Percentiles rank a stretch among this genome's conserved stretches.
These are phyloP conservation scores for Aurinia saxatilis DNA, from an alignment of 345 rosid genomes.

Conservation along the genomic window DNA sequence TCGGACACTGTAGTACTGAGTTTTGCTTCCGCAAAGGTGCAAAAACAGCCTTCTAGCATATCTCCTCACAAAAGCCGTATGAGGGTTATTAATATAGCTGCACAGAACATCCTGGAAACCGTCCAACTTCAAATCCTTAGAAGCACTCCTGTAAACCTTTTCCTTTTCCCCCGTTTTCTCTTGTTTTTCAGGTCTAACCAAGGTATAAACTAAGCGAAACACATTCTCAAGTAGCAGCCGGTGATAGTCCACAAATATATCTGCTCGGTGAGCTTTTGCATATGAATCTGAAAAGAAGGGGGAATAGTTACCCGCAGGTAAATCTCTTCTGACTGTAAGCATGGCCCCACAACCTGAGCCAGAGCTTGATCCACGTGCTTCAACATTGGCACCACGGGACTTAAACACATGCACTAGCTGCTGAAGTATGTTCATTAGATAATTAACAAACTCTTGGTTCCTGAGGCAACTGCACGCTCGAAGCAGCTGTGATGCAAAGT, in stretches of 20 bases:
- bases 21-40: conserved; percentile 95
- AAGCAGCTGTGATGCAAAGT: conserved; percentile 71
- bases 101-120: conserved; percentile 96
- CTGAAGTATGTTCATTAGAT: conserved; percentile 91
- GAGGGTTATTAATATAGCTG: conserved; percentile 90
- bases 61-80: conserved; percentile 92
- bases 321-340: conserved; percentile 80
- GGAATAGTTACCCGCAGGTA: conserved; percentile 88
- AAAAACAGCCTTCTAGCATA: conserved; percentile 97
- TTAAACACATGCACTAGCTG: conserved; percentile 84
- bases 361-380: conserved; percentile 54
- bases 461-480: conserved; percentile 79
- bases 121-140: conserved; percentile 89
- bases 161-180: conserved; percentile 92
- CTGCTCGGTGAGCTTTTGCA: conserved; percentile 82
- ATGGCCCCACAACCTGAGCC: conserved; percentile 95
- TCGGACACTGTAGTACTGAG: conserved; percentile 88
- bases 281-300: conserved; percentile 99
- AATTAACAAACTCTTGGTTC: conserved; percentile 80
- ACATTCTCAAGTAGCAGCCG: conserved; percentile 87
- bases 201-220: conserved; percentile 79
- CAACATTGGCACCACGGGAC: conserved; percentile 55
- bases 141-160: conserved; percentile 48
- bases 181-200: conserved; percentile 98
- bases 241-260: conserved; percentile 86